phyloP scores from a whole-genome alignment of 1,284 basidiomycete species.

The Meripilus lineatus region DNA sequence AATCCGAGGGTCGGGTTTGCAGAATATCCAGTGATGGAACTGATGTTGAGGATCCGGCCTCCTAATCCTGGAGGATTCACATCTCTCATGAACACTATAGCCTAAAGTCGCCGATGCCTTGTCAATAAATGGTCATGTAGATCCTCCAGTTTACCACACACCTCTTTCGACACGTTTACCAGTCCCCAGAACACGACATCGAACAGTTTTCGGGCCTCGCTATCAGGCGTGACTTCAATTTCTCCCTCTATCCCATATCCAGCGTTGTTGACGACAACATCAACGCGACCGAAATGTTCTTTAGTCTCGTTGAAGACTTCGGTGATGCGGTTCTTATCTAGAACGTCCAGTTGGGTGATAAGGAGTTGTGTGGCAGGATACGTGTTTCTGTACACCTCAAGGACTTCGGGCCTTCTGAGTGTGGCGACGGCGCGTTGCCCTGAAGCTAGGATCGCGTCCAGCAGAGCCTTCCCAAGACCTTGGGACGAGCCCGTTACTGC shows the following conservation, averaged over 20 bases:
- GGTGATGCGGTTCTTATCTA: conserved; percentile 21
- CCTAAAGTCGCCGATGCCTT: too few relatives aligned
- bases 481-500: conserved; percentile 27
- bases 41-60: conserved; percentile 31
- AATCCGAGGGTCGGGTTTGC: conserved; percentile 26
- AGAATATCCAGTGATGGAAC: conserved; percentile 27
- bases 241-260: conserved; percentile 26
- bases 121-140: too few relatives aligned
- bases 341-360: conserved; percentile 35
- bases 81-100: conserved; percentile 23
- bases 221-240: conserved; percentile 29
- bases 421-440: conserved; percentile 26
- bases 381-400: conserved; percentile 14
- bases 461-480: conserved; percentile 23
- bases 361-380: conserved; percentile 24
- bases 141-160: too few relatives aligned
- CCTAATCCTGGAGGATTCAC: conserved; percentile 23
- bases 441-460: conserved; percentile 19
- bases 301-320: conserved; percentile 31
- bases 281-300: conserved; percentile 33
- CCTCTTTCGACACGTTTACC: conserved; percentile 26
- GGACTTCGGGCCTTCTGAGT: conserved; percentile 18
- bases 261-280: too few relatives aligned
- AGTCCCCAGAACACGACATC: conserved; percentile 36
- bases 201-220: conserved; percentile 26